Evolutionary conservation across 179 eudicot species (phyloP), one percentile per base, ranked within the genome.

Genomic region (Spergularia azorica): DNA sequence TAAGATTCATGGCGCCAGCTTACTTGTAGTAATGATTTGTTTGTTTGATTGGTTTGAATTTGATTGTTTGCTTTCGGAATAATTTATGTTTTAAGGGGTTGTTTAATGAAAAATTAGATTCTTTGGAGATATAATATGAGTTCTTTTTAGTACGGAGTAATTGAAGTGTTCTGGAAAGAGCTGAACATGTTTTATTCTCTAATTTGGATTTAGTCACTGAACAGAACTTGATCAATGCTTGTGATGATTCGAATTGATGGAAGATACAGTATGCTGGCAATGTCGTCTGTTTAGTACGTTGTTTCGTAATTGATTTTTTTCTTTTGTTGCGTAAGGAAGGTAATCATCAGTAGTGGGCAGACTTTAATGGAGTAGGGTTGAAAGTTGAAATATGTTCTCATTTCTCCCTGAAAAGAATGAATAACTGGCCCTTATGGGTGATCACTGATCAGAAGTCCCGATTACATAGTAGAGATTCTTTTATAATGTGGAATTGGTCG

Each of bases 121-220:
- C 12, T 55, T 46, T 43, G 32, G 52, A 14, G 16, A 76, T 65
- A 70, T 43, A 3, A 63, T 63, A 58, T 48, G 54, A 4, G 55
- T 58, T 52, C 56, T 39, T 32, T 17, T 80, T 70, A 55, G 83
- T 65, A 63, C 62, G 51, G 70, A 54, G 46, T 76, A 48, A 64
- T 26, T 32, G 14, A 66, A 62, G 16, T 71, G 73, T 67, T 58
- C 14, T 69, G 61, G 6, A 32, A 59, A 58, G 32, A 76, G 51
- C 60, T 70, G 69, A 54, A 51, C 21, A 54, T 62, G 59, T 26
- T 67, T 77, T 59, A 54, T 77, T 72, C 16, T 32, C n/a, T 61
- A 39, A 3, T 66, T 15, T 72, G 57, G 43, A 66, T 77, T 66
- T 50, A 3, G 18, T n/a, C n/a, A n/a, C n/a, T 67, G 59, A 76